Conservation (phyloP, 2,329 filamentous ascomycete species). For the Fusarium neocosmosporiellum region DNA sequence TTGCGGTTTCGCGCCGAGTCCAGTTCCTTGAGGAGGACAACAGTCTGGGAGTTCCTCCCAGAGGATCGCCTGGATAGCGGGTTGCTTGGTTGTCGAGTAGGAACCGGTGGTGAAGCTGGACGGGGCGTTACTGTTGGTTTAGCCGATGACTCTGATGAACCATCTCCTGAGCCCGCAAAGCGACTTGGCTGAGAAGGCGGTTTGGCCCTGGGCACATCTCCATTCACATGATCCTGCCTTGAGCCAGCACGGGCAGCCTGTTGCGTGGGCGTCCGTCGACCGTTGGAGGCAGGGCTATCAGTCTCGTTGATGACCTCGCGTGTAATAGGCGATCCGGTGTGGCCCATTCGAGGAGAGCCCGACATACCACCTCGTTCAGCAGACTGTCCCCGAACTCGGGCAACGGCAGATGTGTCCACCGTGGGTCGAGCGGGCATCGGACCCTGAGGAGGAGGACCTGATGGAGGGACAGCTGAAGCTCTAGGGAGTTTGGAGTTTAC, state of each 20-base stretch:
- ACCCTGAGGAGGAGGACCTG: constrained; percentile 66
- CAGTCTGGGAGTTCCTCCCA: constrained; percentile 72
- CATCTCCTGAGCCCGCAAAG: constrained; percentile 76
- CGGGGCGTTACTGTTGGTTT: constrained; percentile 52
- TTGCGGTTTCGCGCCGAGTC: constrained; percentile 87
- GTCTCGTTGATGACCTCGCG: constrained; percentile 52
- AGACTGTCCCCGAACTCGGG: constrained; percentile 62
- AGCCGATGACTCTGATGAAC: constrained; percentile 67
- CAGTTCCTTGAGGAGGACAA: constrained; percentile 85
- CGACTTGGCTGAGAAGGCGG: constrained; percentile 51
- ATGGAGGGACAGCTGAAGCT: constrained; percentile 49
- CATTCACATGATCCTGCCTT: constrained; percentile 49
- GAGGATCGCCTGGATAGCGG: constrained; percentile 70
- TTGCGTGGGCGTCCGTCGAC: constrained; percentile 73
- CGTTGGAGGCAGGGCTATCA: constrained; percentile 67
- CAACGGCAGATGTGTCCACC: constrained; percentile 53
- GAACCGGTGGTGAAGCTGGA: constrained; percentile 69
- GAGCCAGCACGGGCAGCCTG: constrained; percentile 52
- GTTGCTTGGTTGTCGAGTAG: constrained; percentile 67
- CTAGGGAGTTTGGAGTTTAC: constrained; percentile 52
- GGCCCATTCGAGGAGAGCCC: constrained; percentile 50
- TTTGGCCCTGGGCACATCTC: constrained; percentile 49
- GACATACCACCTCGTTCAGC: constrained; percentile 55
- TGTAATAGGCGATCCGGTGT: constrained; percentile 55
- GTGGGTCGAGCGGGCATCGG: constrained; percentile 62